Percentiles rank a stretch among this genome's conserved stretches.
Conservation (phyloP, 495 filamentous ascomycete genomes). For the Neurospora sp. region DNA sequence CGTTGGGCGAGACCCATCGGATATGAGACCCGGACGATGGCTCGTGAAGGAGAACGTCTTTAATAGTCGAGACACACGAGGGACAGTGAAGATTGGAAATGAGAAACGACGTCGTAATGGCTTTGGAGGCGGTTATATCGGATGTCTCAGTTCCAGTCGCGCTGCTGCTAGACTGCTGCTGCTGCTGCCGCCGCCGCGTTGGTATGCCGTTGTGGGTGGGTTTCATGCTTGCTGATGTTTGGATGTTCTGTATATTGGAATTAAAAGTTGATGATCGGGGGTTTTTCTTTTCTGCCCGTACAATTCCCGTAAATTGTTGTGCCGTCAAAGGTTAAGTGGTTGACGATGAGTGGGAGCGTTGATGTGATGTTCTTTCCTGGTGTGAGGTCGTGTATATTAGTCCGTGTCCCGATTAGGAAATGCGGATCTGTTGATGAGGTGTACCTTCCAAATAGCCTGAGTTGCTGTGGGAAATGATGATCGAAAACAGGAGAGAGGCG, state of each 20-base stretch:
- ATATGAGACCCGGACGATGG: constrained; percentile 9
- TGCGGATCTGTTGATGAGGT: background rate
- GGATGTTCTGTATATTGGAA: background rate
- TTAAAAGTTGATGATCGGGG: background rate
- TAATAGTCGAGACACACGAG: constrained; percentile 48
- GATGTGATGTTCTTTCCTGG: background rate
- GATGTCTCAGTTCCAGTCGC: constrained; percentile 6
- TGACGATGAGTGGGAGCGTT: background rate
- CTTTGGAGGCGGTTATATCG: background rate
- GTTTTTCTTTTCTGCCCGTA: background rate
- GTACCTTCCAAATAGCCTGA: background rate
- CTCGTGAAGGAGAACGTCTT: constrained; percentile 6
- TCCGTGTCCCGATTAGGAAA: background rate
- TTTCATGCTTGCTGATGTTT: background rate
- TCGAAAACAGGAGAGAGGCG: rapidly evolving
- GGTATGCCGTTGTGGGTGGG: constrained; percentile 3
- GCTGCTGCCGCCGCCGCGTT: background rate
- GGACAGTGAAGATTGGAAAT: constrained; percentile 53
- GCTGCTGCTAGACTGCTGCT: constrained; percentile 2
- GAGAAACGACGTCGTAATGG: constrained; percentile 38
- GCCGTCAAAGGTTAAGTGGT: background rate
- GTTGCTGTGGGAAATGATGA: background rate
- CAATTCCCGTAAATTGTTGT: background rate
- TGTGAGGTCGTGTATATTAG: background rate
- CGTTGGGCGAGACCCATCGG: constrained; percentile 44